phyloP scores from a whole-genome alignment of 1,139 yeast species.

The Dujonia santamariae region DNA sequence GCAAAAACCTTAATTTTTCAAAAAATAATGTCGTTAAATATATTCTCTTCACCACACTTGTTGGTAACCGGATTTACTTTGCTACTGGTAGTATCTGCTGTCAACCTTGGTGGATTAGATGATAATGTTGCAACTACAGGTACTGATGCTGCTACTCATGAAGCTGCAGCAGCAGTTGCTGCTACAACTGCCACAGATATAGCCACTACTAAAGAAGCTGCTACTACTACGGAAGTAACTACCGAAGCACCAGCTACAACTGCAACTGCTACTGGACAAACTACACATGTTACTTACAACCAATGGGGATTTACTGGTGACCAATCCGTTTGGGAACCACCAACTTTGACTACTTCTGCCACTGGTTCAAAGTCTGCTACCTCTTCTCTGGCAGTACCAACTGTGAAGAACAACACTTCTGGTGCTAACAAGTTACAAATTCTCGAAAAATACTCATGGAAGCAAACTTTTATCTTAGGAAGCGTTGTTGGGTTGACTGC shows the following conservation, averaged over 20 bases:
- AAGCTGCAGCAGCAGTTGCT: slow-evolving; percentile 1
- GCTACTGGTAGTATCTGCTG: slow-evolving; percentile 4
- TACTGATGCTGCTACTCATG: slow-evolving; percentile 10
- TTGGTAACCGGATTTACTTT: no score
- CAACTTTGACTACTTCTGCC: slow-evolving; percentile 13
- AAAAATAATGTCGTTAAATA: no score
- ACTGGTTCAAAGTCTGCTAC: slow-evolving; percentile 14
- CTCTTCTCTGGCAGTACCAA: slow-evolving; percentile 2
- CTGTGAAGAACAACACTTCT: slow-evolving; percentile 1
- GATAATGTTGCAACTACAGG: slow-evolving; percentile 4
- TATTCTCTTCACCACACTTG: no score
- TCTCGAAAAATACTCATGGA: slow-evolving; percentile 16
- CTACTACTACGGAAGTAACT: slow-evolving; percentile 3
- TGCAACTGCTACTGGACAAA: slow-evolving; percentile 9
- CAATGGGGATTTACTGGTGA: slow-evolving; percentile 45
- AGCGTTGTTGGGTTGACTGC: slow-evolving; percentile 18
- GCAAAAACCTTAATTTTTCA: background rate
- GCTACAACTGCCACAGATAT: slow-evolving; percentile 6
- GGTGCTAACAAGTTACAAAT: slow-evolving; percentile 12
- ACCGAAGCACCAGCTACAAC: slow-evolving; percentile 9
- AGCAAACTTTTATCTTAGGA: slow-evolving; percentile 16
- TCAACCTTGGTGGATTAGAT: slow-evolving; percentile 7
- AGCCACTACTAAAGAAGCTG: slow-evolving; percentile 2
- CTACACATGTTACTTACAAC: slow-evolving; percentile 25
- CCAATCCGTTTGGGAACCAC: slow-evolving; percentile 33